Percentiles rank a stretch among this genome's conserved stretches.
phyloP scores from a whole-genome alignment of 2,329 filamentous ascomycete genomes.

The Aspergillus fructus region DNA sequence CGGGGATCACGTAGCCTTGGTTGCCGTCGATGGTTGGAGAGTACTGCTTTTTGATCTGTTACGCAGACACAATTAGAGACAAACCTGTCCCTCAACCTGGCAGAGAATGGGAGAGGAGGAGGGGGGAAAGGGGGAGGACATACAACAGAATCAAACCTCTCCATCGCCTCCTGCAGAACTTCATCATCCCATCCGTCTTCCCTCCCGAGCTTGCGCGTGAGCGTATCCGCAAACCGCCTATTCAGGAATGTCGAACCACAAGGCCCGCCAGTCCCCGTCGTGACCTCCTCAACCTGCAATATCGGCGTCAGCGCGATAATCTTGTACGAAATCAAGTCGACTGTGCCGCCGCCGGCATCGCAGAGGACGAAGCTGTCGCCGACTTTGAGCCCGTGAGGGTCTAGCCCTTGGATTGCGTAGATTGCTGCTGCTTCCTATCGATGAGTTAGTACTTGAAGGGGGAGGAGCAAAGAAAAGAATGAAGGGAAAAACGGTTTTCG shows the following conservation, averaged over 20 bases:
- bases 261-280: conserved; percentile 22
- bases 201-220: conserved; percentile 15
- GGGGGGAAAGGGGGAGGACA: neutral
- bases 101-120: no score
- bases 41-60: conserved; percentile 20
- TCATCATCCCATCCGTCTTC: conserved; percentile 23
- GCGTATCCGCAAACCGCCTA: conserved; percentile 23
- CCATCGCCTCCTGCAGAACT: conserved; percentile 26
- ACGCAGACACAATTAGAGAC: neutral
- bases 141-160: conserved; percentile 24
- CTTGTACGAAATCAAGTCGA: conserved; percentile 32
- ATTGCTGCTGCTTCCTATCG: conserved; percentile 8
- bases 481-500: neutral
- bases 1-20: conserved; percentile 22
- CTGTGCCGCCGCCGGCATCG: conserved; percentile 29
- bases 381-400: conserved; percentile 13
- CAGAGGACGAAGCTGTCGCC: conserved; percentile 28
- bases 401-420: conserved; percentile 11
- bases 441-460: no score
- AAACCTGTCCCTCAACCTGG: no score
- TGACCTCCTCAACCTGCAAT: conserved; percentile 25
- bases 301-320: conserved; percentile 24
- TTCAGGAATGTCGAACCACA: conserved; percentile 33
- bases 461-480: no score
- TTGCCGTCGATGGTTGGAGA: conserved; percentile 18